phyloP scores from a whole-genome alignment of 2,329 filamentous ascomycete species.

The Trichoderma sp. region DNA sequence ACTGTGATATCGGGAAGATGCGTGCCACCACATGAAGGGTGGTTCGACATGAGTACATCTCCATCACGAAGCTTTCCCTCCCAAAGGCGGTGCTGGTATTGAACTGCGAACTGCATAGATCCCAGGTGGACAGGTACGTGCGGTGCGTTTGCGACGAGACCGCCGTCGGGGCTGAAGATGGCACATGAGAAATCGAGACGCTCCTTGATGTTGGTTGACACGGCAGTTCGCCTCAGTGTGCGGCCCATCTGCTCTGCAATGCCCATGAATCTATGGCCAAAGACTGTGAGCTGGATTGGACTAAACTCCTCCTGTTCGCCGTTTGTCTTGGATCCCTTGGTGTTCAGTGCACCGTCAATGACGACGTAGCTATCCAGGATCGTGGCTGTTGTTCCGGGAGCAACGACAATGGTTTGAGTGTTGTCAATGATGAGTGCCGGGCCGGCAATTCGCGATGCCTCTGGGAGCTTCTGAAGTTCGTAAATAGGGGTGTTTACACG shows the following conservation, averaged over 20 bases:
- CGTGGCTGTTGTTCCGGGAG: constrained; percentile 39
- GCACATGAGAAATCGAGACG: constrained; percentile 80
- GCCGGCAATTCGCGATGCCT: constrained; percentile 29
- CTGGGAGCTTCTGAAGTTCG: constrained; percentile 27
- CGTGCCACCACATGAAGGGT: constrained; percentile 38
- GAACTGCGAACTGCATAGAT: constrained; percentile 77
- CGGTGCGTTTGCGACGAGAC: constrained; percentile 72
- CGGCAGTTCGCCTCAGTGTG: constrained; percentile 75
- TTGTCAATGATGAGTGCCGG: constrained; percentile 63
- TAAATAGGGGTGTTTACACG: constrained; percentile 32
- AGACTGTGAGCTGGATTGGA: constrained; percentile 74
- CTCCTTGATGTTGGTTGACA: constrained; percentile 79
- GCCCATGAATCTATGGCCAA: constrained; percentile 80
- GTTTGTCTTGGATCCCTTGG: background rate
- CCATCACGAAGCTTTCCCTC: constrained; percentile 42
- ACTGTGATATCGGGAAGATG: constrained; percentile 44
- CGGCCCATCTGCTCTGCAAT: constrained; percentile 84
- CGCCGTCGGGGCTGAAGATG: constrained; percentile 72
- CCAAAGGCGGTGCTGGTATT: constrained; percentile 70
- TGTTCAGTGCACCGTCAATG: constrained; percentile 29
- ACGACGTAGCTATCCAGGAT: constrained; percentile 41
- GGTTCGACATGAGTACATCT: constrained; percentile 42
- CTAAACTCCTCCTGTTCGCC: constrained; percentile 27
- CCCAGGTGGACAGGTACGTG: constrained; percentile 77
- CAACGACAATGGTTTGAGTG: constrained; percentile 73